These are phyloP conservation scores for Curvularia verruculosa DNA, from an alignment of 2,329 filamentous ascomycete genomes.

Conservation along the genomic window DNA sequence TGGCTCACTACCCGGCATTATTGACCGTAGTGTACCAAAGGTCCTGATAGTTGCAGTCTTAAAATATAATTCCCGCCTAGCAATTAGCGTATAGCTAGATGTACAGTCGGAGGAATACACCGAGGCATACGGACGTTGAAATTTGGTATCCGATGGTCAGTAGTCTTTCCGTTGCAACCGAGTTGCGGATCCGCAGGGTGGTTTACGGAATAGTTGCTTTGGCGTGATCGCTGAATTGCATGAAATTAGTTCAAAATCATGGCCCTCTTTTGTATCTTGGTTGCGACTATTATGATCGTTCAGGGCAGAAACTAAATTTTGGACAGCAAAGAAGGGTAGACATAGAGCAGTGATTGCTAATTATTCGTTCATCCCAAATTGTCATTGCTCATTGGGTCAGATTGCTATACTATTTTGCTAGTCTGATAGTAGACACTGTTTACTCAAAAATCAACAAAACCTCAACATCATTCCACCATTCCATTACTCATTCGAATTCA, in stretches of 20 bases:
- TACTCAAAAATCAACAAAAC: background rate
- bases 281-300: background rate
- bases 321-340: background rate
- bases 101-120: background rate
- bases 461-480: conserved; percentile 6
- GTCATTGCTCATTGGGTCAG: background rate
- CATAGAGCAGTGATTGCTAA: background rate
- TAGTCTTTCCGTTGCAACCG: background rate
- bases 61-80: background rate
- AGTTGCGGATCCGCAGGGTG: background rate
- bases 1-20: background rate
- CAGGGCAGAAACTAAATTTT: background rate
- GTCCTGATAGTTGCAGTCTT: background rate
- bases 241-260: background rate
- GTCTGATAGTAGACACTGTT: background rate
- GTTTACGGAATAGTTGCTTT: background rate
- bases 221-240: background rate
- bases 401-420: background rate
- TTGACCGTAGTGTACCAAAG: background rate
- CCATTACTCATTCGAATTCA: conserved; percentile 11
- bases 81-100: background rate
- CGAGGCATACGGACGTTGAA: background rate
- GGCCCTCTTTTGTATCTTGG: too few species aligned
- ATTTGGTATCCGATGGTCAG: background rate
- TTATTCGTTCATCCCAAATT: background rate